These are phyloP conservation scores for Ramaria sp. DNA, from an alignment of 768 basidiomycete species.

Conservation along the genomic window DNA sequence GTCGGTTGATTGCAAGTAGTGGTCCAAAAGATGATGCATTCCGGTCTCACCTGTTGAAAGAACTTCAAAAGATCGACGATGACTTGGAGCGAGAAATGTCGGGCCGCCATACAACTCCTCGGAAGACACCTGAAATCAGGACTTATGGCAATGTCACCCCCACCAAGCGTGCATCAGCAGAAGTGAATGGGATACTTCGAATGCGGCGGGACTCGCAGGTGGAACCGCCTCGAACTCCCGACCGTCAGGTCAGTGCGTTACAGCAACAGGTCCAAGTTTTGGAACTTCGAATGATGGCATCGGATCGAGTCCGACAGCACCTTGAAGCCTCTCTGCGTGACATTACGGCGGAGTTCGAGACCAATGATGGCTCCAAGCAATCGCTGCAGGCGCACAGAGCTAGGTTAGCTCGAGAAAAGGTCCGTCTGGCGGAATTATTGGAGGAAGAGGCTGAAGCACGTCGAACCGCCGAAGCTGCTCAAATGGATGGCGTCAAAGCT, in stretches of 20 bases:
- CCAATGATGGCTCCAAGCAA: conserved; percentile 53
- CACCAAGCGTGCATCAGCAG: conserved; percentile 25
- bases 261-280: conserved; percentile 57
- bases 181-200: conserved; percentile 23
- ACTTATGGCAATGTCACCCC: conserved; percentile 37
- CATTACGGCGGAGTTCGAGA: conserved; percentile 49
- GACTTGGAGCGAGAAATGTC: conserved; percentile 42
- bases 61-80: conserved; percentile 52
- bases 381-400: conserved; percentile 46
- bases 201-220: conserved; percentile 25
- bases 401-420: conserved; percentile 48
- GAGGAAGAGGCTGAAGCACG: conserved; percentile 57
- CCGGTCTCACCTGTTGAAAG: conserved; percentile 48
- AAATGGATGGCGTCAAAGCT: conserved; percentile 49
- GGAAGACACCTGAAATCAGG: conserved; percentile 22
- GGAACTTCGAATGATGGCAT: conserved; percentile 58
- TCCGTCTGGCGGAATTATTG: conserved; percentile 40
- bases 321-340: conserved; percentile 49
- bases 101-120: conserved; percentile 22
- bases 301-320: conserved; percentile 54
- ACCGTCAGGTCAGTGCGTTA: conserved; percentile 36
- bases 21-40: conserved; percentile 50
- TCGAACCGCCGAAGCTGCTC: conserved; percentile 46
- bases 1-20: conserved; percentile 47
- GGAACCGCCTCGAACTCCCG: conserved; percentile 25